Conservation (phyloP, 2,329 filamentous ascomycete species). For the Cordyceps pruinosa region DNA sequence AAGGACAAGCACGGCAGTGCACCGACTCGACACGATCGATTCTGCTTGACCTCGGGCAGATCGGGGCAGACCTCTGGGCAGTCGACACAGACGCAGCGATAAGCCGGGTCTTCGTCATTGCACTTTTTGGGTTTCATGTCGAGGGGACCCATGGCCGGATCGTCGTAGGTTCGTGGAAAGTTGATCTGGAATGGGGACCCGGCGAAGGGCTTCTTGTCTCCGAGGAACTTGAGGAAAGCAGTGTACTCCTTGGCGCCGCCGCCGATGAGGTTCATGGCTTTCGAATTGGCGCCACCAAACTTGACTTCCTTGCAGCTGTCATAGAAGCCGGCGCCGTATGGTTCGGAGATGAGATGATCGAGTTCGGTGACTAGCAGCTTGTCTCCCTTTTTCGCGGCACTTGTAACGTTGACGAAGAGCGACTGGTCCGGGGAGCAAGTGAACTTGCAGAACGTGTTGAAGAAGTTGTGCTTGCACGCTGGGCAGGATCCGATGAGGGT, state of each 20-base stretch:
- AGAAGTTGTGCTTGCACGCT: conserved; percentile 97
- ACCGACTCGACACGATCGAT: conserved; percentile 73
- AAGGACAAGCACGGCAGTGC: conserved; percentile 90
- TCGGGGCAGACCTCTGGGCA: conserved; percentile 80
- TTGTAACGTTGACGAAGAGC: conserved; percentile 86
- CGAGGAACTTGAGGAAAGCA: conserved; percentile 82
- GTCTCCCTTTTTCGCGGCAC: conserved; percentile 54
- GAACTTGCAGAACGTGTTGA: conserved; percentile 95
- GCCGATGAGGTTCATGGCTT: conserved; percentile 92
- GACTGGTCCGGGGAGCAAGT: conserved; percentile 97
- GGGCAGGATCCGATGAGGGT: conserved; percentile 89
- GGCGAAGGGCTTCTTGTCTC: conserved; percentile 73
- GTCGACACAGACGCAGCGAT: conserved; percentile 88
- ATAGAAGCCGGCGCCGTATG: conserved; percentile 84
- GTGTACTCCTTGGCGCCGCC: conserved; percentile 88
- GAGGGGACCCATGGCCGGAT: conserved; percentile 64
- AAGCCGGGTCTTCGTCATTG: conserved; percentile 80
- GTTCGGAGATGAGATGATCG: conserved; percentile 78
- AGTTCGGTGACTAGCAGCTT: conserved; percentile 70
- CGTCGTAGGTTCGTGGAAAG: conserved; percentile 60
- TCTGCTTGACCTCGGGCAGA: conserved; percentile 66
- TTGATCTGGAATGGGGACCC: conserved; percentile 99
- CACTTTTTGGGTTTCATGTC: conserved; percentile 74
- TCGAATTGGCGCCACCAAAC: conserved; percentile 87
- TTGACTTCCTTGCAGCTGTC: conserved; percentile 99